Evolutionary conservation across 169 alveolate species (phyloP).

Genomic region (Plasmodium sp.): DNA sequence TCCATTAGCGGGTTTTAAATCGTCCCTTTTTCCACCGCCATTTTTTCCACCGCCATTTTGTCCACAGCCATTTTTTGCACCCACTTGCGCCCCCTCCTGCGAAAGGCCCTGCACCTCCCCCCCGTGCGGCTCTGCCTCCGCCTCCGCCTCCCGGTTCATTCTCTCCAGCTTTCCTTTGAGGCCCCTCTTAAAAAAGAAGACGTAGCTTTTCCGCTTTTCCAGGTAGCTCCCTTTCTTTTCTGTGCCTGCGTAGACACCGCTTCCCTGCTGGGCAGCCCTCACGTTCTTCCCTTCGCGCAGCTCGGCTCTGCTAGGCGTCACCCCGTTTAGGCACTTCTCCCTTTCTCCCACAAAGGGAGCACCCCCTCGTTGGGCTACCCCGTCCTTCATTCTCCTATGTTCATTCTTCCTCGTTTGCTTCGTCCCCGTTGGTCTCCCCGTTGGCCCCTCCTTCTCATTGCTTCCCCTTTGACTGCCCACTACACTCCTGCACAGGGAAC

Average conservation of each 20-base stretch:
- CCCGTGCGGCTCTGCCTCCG: not conserved
- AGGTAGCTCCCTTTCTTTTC: not conserved
- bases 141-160: not conserved
- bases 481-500: not conserved
- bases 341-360: not conserved
- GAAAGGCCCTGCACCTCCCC: not conserved
- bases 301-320: not conserved
- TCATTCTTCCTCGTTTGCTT: not conserved
- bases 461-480: not conserved
- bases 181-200: slow-evolving; percentile 19
- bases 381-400: not conserved
- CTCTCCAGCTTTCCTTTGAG: slow-evolving; percentile 10
- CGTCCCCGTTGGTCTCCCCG: not conserved
- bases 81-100: not conserved
- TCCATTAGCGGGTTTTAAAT: too few relatives aligned
- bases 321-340: not conserved
- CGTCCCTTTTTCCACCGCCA: too few relatives aligned
- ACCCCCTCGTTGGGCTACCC: not conserved
- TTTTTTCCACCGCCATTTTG: too few relatives aligned
- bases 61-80: too few relatives aligned
- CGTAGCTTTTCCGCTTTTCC: slow-evolving; percentile 19
- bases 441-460: not conserved
- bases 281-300: not conserved
- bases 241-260: not conserved
- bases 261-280: not conserved